These are phyloP conservation scores for Hypoxylon fuscum DNA, from an alignment of 495 filamentous ascomycete species.

Conservation along the genomic window DNA sequence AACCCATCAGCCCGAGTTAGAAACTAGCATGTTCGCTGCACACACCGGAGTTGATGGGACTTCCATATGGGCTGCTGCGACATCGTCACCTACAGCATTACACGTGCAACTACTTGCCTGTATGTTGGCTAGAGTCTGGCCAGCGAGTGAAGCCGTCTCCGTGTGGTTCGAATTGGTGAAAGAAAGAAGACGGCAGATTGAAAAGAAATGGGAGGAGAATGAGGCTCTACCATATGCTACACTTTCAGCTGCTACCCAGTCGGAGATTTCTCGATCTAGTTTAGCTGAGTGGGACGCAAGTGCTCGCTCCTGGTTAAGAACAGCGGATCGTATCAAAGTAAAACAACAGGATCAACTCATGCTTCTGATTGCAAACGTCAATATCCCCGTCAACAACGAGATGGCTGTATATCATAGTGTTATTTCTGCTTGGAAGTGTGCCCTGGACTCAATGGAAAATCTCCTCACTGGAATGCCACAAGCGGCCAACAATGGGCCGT, in stretches of 20 bases:
- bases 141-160: slow-evolving; percentile 39
- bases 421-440: slow-evolving; percentile 37
- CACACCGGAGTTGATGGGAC: slow-evolving; percentile 46
- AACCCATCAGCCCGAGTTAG: slow-evolving; percentile 7
- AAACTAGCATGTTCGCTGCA: slow-evolving; percentile 7
- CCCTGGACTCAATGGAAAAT: slow-evolving; percentile 38
- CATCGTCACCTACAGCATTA: slow-evolving; percentile 42
- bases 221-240: slow-evolving; percentile 1
- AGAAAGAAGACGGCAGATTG: slow-evolving; percentile 29
- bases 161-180: slow-evolving; percentile 48
- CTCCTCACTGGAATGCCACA: slow-evolving; percentile 39
- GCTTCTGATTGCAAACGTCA: slow-evolving; percentile 50
- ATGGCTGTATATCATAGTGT: slow-evolving; percentile 43
- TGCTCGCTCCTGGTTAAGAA: slow-evolving; percentile 47
- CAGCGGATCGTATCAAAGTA: slow-evolving; percentile 36
- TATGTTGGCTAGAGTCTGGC: slow-evolving; percentile 47
- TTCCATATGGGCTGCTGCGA: slow-evolving; percentile 52
- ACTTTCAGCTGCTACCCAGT: slow-evolving; percentile 6
- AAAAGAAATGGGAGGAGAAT: slow-evolving; percentile 9
- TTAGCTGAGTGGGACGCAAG: slow-evolving; percentile 51
- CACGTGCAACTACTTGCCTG: slow-evolving; percentile 47
- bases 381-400: slow-evolving; percentile 35
- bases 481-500: slow-evolving; percentile 31
- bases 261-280: slow-evolving; percentile 34
- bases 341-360: slow-evolving; percentile 45